A percentile compares a stretch with the other conserved stretches of the same genome.
phyloP scores from a whole-genome alignment of 2,329 filamentous ascomycete genomes.

The Lachnum nothofagi region DNA sequence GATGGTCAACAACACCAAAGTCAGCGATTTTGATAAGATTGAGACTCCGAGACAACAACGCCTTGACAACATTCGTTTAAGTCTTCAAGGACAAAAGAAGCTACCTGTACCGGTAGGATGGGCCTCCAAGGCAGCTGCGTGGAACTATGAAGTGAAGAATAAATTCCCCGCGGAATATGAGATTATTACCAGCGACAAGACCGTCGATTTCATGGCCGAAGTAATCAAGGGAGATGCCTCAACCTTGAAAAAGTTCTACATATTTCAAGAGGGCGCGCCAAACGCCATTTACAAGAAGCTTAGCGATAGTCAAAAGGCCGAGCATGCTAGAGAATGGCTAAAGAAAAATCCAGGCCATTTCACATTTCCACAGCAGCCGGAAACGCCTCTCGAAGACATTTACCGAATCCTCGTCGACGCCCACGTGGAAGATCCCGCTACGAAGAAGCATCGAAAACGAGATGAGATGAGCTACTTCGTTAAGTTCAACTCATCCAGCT shows the following conservation, averaged over 20 bases:
- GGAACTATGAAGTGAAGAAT: too few relatives aligned
- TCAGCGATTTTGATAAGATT: background rate
- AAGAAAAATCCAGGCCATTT: background rate
- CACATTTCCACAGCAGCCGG: background rate
- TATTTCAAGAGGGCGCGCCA: too few relatives aligned
- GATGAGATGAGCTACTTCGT: background rate
- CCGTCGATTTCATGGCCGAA: too few relatives aligned
- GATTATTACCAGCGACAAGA: too few relatives aligned
- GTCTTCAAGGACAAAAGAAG: background rate
- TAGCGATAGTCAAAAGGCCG: background rate
- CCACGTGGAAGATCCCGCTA: background rate
- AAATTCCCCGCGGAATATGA: too few relatives aligned
- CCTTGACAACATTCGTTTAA: background rate
- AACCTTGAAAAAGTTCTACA: too few relatives aligned
- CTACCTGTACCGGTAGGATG: too few relatives aligned
- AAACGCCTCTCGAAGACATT: constrained; percentile 1
- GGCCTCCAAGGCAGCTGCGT: too few relatives aligned
- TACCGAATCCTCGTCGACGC: background rate
- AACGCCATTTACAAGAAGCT: background rate
- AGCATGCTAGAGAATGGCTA: background rate
- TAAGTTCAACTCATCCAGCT: background rate
- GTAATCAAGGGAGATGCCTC: too few relatives aligned
- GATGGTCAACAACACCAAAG: background rate
- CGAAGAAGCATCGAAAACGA: constrained; percentile 1
- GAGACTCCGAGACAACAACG: background rate